Evolutionary conservation across 805 yeast genomes (phyloP), one percentile per base, ranked within the genome.

Genomic region (Wickerhamiella dianesei): DNA sequence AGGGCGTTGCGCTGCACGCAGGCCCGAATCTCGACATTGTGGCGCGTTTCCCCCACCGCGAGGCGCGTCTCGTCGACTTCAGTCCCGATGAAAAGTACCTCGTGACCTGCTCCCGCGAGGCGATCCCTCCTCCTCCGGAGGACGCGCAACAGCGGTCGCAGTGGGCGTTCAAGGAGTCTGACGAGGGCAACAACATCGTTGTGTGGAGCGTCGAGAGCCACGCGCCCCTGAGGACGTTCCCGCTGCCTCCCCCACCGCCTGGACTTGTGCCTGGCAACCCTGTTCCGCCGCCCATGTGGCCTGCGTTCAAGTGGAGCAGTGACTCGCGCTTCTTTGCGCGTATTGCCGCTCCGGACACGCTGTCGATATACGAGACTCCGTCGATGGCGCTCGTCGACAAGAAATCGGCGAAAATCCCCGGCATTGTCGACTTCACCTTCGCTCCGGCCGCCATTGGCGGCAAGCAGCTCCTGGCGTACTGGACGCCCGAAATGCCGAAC

Each of bases 1-100:
- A 85, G 67, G 97, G 97, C 72, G 79, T 87, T 48, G 94, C 86
- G 64, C 76, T 89, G 21, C 92, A 96, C 94, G 98, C 97, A 62
- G 96, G 97, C 51, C 75, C 76, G 47, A 71, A 75, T 43, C 86
- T 86, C 61, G 77, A 74, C 53, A 74, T 82, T 58, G 70, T 86
- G 56, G 77, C 74, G 58, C 80, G 86, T 66, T 86, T 83, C 61
- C 73, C 79, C 51, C 99, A 92, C 63, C 88, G 85, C 49, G 85
- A 85, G 60, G 96, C 87, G 42, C 76, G 92, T 63, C 75, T 87
- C 55, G 74, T 89, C 48, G 95, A 88, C 64, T 82, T 92, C 59
- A 86, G 96, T 41, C 96, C 97, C 50, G 77, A 77, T 59, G 98
- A 92, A 67, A 82, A 79, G 61, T 94, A 72, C 60, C 70, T 94